Percentiles rank a stretch among this genome's conserved stretches.
phyloP scores from a whole-genome alignment of 2,329 filamentous ascomycete genomes.

The Fusarium cyanostomum region DNA sequence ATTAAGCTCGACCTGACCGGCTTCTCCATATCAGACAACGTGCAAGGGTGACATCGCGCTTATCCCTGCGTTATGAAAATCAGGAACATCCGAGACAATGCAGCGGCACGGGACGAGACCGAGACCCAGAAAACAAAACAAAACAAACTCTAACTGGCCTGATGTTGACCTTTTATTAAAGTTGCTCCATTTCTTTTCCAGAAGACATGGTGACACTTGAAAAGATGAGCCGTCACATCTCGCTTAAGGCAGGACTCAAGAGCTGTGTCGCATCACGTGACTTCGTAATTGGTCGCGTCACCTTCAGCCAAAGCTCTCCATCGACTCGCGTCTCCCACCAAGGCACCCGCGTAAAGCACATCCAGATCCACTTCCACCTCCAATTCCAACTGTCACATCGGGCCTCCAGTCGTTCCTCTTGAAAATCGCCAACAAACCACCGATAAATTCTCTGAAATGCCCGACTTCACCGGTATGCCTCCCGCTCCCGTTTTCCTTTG shows the following conservation, averaged over 20 bases:
- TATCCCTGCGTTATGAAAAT: conserved; percentile 2
- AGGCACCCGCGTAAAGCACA: conserved; percentile 34
- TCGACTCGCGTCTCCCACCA: conserved; percentile 21
- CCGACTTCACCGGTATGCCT: conserved; percentile 45
- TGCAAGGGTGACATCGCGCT: conserved; percentile 16
- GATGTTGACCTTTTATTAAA: conserved; percentile 5
- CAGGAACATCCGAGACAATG: conserved; percentile 10
- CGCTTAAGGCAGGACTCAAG: neutral
- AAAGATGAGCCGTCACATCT: conserved; percentile 32
- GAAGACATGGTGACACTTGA: conserved; percentile 14
- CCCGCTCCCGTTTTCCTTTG: rapidly evolving
- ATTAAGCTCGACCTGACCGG: too few relatives aligned
- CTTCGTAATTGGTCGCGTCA: conserved; percentile 43
- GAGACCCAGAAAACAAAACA: conserved; percentile 2
- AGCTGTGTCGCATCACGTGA: conserved; percentile 40
- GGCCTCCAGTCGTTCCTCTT: neutral
- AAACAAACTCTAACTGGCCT: conserved; percentile 19
- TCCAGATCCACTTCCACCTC: neutral
- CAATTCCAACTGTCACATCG: too few relatives aligned
- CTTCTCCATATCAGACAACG: conserved; percentile 21
- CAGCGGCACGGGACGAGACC: conserved; percentile 21
- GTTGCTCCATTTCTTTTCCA: conserved; percentile 15
- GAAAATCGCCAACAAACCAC: neutral
- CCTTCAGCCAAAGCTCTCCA: conserved; percentile 24
- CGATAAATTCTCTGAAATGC: conserved; percentile 34